Evolutionary conservation across 768 basidiomycete species (phyloP).

Genomic region (Rhodosporidiobolus sp.): DNA sequence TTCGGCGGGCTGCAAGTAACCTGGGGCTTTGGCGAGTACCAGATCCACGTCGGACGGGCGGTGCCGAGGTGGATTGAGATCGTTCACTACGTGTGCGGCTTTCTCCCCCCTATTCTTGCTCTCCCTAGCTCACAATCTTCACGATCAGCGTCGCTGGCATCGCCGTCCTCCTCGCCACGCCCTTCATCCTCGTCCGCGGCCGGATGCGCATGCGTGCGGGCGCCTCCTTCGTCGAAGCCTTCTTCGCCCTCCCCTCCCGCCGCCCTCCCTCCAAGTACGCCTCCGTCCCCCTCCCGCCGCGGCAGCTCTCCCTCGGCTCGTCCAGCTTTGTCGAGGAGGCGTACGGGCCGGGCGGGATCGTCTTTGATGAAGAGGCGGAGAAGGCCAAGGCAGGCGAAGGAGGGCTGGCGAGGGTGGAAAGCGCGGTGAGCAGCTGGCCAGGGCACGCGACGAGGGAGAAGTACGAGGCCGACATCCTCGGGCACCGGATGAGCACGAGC

Average conservation of each 20-base stretch:
- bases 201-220: conserved; percentile 4
- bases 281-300: conserved; percentile 1
- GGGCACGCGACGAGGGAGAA: conserved; percentile 21
- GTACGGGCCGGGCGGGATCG: not conserved
- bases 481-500: not conserved
- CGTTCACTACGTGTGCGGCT: conserved; percentile 17
- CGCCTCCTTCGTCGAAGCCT: conserved; percentile 14
- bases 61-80: conserved; percentile 11
- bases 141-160: conserved; percentile 14
- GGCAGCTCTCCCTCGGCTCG: conserved; percentile 18
- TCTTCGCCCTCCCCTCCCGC: conserved; percentile 2
- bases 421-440: conserved; percentile 2
- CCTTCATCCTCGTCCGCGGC: conserved; percentile 21
- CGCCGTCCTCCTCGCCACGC: conserved; percentile 10
- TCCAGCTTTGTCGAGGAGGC: conserved; percentile 16
- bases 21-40: conserved; percentile 23
- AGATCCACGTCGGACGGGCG: not conserved
- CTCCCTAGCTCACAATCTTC: not conserved
- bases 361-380: not conserved
- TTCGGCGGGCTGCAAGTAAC: conserved; percentile 21
- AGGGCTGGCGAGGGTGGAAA: not conserved
- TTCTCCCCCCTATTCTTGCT: not conserved
- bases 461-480: conserved; percentile 21
- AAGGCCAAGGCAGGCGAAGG: conserved; percentile 2
- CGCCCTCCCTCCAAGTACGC: not conserved